phyloP scores from a whole-genome alignment of 768 basidiomycete genomes.

The Kwoniella sp. region DNA sequence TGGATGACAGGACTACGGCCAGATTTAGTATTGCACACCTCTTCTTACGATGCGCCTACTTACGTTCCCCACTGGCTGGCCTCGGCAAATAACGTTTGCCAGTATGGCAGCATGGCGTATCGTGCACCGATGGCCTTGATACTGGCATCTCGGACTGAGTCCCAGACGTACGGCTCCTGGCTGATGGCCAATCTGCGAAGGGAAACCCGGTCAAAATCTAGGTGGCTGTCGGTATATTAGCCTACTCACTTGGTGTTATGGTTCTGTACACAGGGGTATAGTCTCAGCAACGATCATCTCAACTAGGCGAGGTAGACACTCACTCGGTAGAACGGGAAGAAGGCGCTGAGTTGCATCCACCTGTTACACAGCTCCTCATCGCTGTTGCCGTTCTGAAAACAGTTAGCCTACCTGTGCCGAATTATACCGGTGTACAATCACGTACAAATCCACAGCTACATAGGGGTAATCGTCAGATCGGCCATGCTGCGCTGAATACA shows the following conservation, averaged over 20 bases:
- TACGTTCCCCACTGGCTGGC: slow-evolving; percentile 31
- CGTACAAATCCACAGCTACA: slow-evolving; percentile 12
- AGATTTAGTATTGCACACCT: too few species aligned
- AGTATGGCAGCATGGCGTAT: slow-evolving; percentile 71
- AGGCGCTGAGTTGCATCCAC: slow-evolving; percentile 83
- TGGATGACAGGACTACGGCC: slow-evolving; percentile 61
- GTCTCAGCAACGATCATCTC: slow-evolving; percentile 1
- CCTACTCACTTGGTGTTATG: slow-evolving; percentile 53
- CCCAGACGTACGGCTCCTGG: slow-evolving; percentile 78
- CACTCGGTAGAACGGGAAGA: slow-evolving; percentile 68
- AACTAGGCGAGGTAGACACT: neutral
- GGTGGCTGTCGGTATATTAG: too few species aligned
- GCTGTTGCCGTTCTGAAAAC: slow-evolving; percentile 56
- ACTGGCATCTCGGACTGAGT: slow-evolving; percentile 69
- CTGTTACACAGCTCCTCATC: slow-evolving; percentile 76
- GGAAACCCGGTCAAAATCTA: too few species aligned
- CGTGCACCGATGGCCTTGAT: slow-evolving; percentile 66
- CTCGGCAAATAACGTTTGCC: slow-evolving; percentile 51
- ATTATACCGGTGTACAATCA: too few species aligned
- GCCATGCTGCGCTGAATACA: too few species aligned
- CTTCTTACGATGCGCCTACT: too few species aligned
- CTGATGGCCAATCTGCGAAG: slow-evolving; percentile 7
- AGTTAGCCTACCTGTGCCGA: too few species aligned
- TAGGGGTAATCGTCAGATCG: neutral
- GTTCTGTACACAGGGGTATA: slow-evolving; percentile 50